A percentile compares a stretch with the other conserved stretches of the same genome.
Evolutionary conservation across 2,329 filamentous ascomycete genomes (phyloP).

Genomic region (Pezicula carpinea): DNA sequence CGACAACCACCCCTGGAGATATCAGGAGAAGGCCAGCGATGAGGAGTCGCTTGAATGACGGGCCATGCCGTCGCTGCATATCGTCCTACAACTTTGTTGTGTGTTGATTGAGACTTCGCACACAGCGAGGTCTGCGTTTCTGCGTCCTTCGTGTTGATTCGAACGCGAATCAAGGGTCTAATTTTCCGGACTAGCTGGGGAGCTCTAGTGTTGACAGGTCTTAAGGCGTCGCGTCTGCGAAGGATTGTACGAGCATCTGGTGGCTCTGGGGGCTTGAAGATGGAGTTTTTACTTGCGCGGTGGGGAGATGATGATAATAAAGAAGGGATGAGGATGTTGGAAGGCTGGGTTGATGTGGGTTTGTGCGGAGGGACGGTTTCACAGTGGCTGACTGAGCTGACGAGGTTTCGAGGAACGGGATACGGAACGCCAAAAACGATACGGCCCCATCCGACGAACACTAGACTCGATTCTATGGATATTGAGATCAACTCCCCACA

Average conservation of each 20-base stretch:
- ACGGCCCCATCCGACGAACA: too few relatives aligned
- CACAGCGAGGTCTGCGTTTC: conserved; percentile 1
- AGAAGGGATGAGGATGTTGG: not conserved
- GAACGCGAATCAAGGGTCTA: not conserved
- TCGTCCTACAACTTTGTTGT: conserved; percentile 1
- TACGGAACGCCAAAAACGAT: too few relatives aligned
- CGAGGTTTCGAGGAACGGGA: not conserved
- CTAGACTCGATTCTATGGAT: too few relatives aligned
- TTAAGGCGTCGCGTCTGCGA: too few relatives aligned
- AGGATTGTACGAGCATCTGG: too few relatives aligned
- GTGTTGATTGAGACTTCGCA: not conserved
- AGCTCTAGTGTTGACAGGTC: not conserved
- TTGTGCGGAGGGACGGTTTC: not conserved
- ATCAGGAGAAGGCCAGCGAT: conserved; percentile 55
- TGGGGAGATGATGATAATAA: not conserved
- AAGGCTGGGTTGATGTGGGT: not conserved
- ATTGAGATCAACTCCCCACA: too few relatives aligned
- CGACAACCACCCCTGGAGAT: conserved; percentile 46
- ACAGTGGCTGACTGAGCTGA: not conserved
- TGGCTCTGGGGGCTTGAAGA: too few relatives aligned
- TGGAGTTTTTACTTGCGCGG: not conserved
- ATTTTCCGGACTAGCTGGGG: not conserved
- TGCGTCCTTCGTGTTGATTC: too few relatives aligned
- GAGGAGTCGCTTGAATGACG: conserved; percentile 29
- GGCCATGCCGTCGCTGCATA: conserved; percentile 3